These are phyloP conservation scores for Cordyceps militaris DNA, from an alignment of 2,329 filamentous ascomycete genomes.

Conservation along the genomic window DNA sequence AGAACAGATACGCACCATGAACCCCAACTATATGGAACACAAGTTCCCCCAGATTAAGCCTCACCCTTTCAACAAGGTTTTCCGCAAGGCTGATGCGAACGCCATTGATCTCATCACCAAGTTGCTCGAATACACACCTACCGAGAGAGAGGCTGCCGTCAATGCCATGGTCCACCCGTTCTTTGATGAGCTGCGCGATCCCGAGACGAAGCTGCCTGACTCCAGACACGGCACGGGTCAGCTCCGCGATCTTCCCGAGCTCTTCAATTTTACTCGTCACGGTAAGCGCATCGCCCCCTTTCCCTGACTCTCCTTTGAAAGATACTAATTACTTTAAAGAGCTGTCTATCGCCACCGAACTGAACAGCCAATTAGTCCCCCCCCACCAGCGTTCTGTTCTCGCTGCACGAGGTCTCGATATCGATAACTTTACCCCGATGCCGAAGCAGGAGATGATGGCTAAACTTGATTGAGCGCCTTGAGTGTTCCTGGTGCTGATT, in stretches of 20 bases:
- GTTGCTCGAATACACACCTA: conserved; percentile 93
- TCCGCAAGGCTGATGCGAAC: conserved; percentile 88
- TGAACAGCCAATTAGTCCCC: conserved; percentile 86
- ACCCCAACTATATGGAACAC: conserved; percentile 99
- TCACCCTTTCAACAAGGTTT: conserved; percentile 98
- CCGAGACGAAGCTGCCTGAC: conserved; percentile 84
- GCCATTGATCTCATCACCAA: conserved; percentile 93
- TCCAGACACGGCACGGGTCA: conserved; percentile 81
- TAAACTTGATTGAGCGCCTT: conserved; percentile 73
- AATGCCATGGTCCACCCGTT: conserved; percentile 98
- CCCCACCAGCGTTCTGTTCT: conserved; percentile 70
- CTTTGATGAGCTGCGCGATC: conserved; percentile 93
- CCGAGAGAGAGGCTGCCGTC: conserved; percentile 84
- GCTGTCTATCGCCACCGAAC: conserved; percentile 84
- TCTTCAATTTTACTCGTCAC: conserved; percentile 92
- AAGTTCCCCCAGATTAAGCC: conserved; percentile 99
- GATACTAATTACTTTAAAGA: conserved; percentile 46
- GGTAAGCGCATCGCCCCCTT: conserved; percentile 53
- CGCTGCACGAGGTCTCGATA: conserved; percentile 73
- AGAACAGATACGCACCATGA: conserved; percentile 99
- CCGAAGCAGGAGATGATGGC: conserved; percentile 96
- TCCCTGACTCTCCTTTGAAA: not conserved
- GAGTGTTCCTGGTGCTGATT: not conserved
- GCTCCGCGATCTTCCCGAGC: conserved; percentile 70
- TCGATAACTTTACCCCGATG: conserved; percentile 88